Base-by-base conservation (phyloP, 2,329 filamentous ascomycete species). In the Cercospora sp. region DNA sequence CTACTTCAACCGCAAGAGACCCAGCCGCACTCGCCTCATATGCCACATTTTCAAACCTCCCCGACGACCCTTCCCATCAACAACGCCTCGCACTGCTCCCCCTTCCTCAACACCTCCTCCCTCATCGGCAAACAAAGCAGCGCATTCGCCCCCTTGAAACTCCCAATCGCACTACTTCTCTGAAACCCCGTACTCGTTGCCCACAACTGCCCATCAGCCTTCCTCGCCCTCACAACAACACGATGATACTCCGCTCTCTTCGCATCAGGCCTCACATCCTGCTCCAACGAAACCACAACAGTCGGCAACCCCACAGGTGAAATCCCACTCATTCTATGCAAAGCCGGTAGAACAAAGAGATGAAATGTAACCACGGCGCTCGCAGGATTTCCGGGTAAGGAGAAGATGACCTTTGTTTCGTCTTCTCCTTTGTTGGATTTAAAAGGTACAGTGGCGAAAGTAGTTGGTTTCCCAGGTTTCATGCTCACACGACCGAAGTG, bases 401-500 rank as follows among this genome's bases (percentile, higher is more conserved):
- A 92, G 81, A 99, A 99, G 72, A 99, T 87, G 67, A 90, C 85
- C 76, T 91, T 93, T 1, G 81, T 82, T n/a, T 87, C 80, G 57
- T 89, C 85, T 48, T 86, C 82, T 20, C 89, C 87, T 13, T 74
- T 68, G 58, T 78, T 76, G 65, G 71, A 61, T 71, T 89, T 89
- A 76, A 86, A 82, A 0, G 92, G 89, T 0, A 98, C 86, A 0
- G 93, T 97, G 2, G 95, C 95, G 79, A 99, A 99, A 0, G 95
- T 99, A 0, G 94, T 97, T 2, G 95, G 95, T 80, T 98, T 99
- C 4, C 95, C 95, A 0, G 95, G 95, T 82, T 99, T 99, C 95
- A 99, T 98, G 64, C 90, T 87, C 2, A 99, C 95, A 3, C 95
- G 90, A 26, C 95, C 95, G 74, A 99, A 99, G 80, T 97, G 95